Conservation (phyloP, 1,284 basidiomycete species). For the Apiotrichum veenhuisii region DNA sequence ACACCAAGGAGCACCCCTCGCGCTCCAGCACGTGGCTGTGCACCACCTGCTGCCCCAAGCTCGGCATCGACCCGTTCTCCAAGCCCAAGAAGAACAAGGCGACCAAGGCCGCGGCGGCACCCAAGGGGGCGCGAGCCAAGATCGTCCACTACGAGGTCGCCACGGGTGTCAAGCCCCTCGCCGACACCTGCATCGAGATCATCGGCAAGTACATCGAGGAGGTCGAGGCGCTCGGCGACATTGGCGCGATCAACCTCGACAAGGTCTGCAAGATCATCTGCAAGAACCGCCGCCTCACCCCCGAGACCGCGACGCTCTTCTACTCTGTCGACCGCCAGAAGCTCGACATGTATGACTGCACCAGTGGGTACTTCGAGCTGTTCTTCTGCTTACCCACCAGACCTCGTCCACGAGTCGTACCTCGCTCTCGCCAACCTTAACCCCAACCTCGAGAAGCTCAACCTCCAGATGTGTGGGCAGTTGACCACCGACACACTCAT, state of each 20-base stretch:
- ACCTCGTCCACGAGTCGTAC: slow-evolving; percentile 64
- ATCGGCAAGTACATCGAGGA: slow-evolving; percentile 83
- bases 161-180: slow-evolving; percentile 63
- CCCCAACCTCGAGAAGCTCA: slow-evolving; percentile 69
- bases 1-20: slow-evolving; percentile 64
- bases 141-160: slow-evolving; percentile 67
- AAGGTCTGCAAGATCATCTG: slow-evolving; percentile 79
- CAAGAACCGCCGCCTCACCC: slow-evolving; percentile 77
- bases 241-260: slow-evolving; percentile 74
- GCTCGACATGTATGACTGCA: slow-evolving; percentile 83
- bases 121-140: slow-evolving; percentile 42
- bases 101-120: slow-evolving; percentile 56
- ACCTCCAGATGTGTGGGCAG: slow-evolving; percentile 83
- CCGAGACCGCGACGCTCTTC: slow-evolving; percentile 75
- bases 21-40: slow-evolving; percentile 69
- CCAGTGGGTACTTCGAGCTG: slow-evolving; percentile 59
- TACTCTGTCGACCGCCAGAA: slow-evolving; percentile 67
- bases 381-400: slow-evolving; percentile 49
- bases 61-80: slow-evolving; percentile 69
- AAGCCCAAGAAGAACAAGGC: slow-evolving; percentile 59
- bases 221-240: slow-evolving; percentile 83
- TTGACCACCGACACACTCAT: slow-evolving; percentile 67
- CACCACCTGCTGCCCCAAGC: slow-evolving; percentile 68
- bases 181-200: slow-evolving; percentile 75
- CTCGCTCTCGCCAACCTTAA: slow-evolving; percentile 69